Evolutionary conservation across 495 filamentous ascomycete genomes (phyloP).

Genomic region (Aspergillus egyptiacus): DNA sequence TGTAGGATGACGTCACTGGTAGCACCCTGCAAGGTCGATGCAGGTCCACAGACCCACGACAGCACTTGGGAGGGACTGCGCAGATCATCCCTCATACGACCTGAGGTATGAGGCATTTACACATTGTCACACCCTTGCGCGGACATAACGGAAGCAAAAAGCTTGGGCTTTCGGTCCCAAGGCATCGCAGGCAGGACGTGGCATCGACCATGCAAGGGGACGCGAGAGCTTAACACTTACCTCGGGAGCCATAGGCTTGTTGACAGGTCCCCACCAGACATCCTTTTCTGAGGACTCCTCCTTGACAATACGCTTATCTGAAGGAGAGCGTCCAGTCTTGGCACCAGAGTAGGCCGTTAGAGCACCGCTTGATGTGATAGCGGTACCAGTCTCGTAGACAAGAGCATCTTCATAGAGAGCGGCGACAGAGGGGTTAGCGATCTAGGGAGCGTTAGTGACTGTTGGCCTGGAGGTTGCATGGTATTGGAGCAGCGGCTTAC

Average conservation of each 20-base stretch:
- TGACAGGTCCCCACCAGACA: slow-evolving; percentile 97
- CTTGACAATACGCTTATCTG: slow-evolving; percentile 95
- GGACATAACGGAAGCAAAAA: slow-evolving; percentile 19
- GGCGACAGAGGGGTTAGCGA: slow-evolving; percentile 84
- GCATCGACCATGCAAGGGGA: slow-evolving; percentile 22
- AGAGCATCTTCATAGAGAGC: slow-evolving; percentile 98
- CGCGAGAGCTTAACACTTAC: slow-evolving; percentile 56
- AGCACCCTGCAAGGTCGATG: slow-evolving; percentile 12
- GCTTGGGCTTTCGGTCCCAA: slow-evolving; percentile 25
- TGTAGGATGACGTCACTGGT: slow-evolving; percentile 36
- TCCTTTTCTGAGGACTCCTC: slow-evolving; percentile 84
- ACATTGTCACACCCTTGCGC: not conserved
- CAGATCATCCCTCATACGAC: slow-evolving; percentile 22
- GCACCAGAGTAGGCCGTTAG: slow-evolving; percentile 95
- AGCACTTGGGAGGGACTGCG: too few species aligned
- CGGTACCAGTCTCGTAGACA: slow-evolving; percentile 95
- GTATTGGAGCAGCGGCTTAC: slow-evolving; percentile 48
- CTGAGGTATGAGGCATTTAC: slow-evolving; percentile 17
- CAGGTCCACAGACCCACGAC: slow-evolving; percentile 1
- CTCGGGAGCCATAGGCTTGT: slow-evolving; percentile 97
- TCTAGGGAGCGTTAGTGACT: slow-evolving; percentile 43
- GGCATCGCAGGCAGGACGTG: slow-evolving; percentile 25
- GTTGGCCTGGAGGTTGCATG: not conserved
- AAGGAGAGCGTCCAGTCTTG: slow-evolving; percentile 94
- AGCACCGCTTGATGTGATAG: slow-evolving; percentile 91